Evolutionary conservation across 139 green algal genomes (phyloP).

Genomic region (Haematococcus lacustris): DNA sequence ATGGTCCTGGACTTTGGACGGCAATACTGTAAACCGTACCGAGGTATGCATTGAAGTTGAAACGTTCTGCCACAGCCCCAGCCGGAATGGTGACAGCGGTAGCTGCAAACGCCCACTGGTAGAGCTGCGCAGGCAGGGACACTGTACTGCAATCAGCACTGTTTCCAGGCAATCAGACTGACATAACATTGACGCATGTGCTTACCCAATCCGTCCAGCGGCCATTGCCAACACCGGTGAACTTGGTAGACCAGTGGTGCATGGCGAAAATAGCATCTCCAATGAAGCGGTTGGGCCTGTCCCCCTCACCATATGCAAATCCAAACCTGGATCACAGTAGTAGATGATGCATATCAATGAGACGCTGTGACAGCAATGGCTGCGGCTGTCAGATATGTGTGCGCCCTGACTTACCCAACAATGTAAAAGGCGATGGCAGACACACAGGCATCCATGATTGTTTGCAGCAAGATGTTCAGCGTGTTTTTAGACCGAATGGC

Average conservation of each 20-base stretch:
- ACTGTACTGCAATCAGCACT: background rate
- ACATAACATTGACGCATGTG: background rate
- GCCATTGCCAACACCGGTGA: background rate
- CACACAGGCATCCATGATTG: constrained; percentile 68
- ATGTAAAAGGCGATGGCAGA: constrained; percentile 62
- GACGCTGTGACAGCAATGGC: too few species aligned
- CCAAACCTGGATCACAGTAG: constrained; percentile 50
- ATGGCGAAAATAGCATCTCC: constrained; percentile 39
- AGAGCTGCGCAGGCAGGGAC: constrained; percentile 32
- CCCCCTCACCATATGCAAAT: constrained; percentile 56
- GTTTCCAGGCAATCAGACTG: background rate
- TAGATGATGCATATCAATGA: too few species aligned
- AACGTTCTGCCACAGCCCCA: constrained; percentile 63
- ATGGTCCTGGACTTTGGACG: too few species aligned
- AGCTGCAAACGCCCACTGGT: constrained; percentile 69
- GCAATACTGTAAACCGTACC: too few species aligned
- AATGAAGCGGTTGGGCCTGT: constrained; percentile 55
- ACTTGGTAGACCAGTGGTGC: constrained; percentile 2
- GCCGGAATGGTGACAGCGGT: constrained; percentile 62
- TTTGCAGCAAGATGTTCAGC: constrained; percentile 88
- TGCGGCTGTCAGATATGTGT: too few species aligned
- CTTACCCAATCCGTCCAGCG: constrained; percentile 6
- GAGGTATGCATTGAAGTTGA: constrained; percentile 60
- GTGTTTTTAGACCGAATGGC: constrained; percentile 83
- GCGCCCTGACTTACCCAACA: constrained; percentile 27